Evolutionary conservation across 495 filamentous ascomycete species (phyloP).

Genomic region (Penicillium flavigenum): DNA sequence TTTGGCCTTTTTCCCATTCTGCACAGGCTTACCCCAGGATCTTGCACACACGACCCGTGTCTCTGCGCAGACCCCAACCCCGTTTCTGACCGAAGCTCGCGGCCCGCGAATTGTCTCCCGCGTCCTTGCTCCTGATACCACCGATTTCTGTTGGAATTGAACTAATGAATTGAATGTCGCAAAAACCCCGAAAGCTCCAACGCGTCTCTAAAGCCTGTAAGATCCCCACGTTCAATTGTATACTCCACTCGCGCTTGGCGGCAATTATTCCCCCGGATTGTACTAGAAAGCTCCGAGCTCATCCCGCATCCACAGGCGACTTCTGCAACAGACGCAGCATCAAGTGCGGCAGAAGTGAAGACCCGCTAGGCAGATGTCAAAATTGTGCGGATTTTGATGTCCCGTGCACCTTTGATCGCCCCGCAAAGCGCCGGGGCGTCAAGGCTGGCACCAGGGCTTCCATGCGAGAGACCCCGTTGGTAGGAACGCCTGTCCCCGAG

Average conservation of each 20-base stretch:
- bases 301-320: conserved; percentile 25
- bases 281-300: conserved; percentile 11
- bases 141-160: conserved; percentile 15
- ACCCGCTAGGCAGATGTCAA: conserved; percentile 29
- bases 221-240: conserved; percentile 8
- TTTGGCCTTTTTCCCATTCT: conserved; percentile 19
- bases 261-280: conserved; percentile 2
- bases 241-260: conserved; percentile 21
- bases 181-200: conserved; percentile 36
- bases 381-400: conserved; percentile 66
- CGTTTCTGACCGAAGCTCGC: conserved; percentile 8
- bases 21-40: conserved; percentile 1
- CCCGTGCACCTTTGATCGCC: conserved; percentile 70
- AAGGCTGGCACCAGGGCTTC: conserved; percentile 25
- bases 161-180: conserved; percentile 29
- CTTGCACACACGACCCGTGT: conserved; percentile 10
- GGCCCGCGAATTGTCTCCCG: conserved; percentile 11
- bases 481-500: conserved; percentile 7
- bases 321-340: conserved; percentile 38
- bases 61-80: conserved; percentile 11
- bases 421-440: conserved; percentile 65
- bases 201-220: conserved; percentile 36
- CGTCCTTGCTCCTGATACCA: neutral
- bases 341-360: conserved; percentile 28
- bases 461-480: conserved; percentile 14